Evolutionary conservation across 495 filamentous ascomycete species (phyloP).

Genomic region (Aspergillus carlsbadensis): DNA sequence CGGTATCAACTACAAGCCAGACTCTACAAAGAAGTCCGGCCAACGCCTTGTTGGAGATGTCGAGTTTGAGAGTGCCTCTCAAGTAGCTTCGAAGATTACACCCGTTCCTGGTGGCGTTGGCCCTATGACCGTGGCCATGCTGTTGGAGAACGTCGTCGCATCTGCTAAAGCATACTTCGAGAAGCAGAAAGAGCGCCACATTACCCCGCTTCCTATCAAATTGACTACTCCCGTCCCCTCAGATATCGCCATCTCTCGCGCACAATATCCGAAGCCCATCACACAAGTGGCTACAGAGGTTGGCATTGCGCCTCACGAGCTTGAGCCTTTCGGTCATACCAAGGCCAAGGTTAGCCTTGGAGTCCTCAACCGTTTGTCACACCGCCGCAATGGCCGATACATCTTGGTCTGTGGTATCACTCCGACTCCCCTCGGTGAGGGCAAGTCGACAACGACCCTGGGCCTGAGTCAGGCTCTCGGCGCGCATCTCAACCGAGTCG

Average conservation of each 20-base stretch:
- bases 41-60: constrained; percentile 95
- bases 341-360: constrained; percentile 91
- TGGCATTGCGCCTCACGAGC: constrained; percentile 78
- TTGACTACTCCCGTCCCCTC: constrained; percentile 77
- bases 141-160: constrained; percentile 90
- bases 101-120: constrained; percentile 96
- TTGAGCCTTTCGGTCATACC: constrained; percentile 91
- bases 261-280: constrained; percentile 87
- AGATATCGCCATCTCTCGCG: constrained; percentile 88
- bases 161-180: constrained; percentile 80
- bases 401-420: constrained; percentile 94
- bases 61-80: constrained; percentile 79
- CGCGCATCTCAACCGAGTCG: constrained; percentile 80
- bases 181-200: constrained; percentile 70
- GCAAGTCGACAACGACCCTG: constrained; percentile 98
- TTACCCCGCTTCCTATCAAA: constrained; percentile 76
- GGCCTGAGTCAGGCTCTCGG: constrained; percentile 93
- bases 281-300: constrained; percentile 80
- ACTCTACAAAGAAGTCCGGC: constrained; percentile 90
- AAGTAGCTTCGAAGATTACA: constrained; percentile 93
- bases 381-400: constrained; percentile 86
- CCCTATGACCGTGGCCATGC: constrained; percentile 97
- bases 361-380: constrained; percentile 76
- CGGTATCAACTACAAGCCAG: constrained; percentile 94
- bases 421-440: constrained; percentile 95